Conservation (phyloP, 2,329 filamentous ascomycete species). For the Aspergillus quadricinctus region DNA sequence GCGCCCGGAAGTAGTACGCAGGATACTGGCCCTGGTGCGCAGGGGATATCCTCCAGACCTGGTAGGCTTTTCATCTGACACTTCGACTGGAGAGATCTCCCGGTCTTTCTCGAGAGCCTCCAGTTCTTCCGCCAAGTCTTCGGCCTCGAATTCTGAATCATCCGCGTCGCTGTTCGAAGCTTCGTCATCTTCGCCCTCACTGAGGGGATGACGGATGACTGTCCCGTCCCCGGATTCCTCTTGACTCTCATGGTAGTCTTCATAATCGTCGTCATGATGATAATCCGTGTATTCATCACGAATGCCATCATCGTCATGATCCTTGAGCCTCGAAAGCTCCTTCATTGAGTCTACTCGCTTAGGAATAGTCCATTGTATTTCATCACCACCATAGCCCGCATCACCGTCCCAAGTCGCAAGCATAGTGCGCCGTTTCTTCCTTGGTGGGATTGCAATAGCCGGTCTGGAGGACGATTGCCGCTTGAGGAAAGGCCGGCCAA, state of each 20-base stretch:
- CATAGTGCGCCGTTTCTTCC: constrained; percentile 58
- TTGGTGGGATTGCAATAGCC: constrained; percentile 64
- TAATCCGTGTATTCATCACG: constrained; percentile 24
- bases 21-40: constrained; percentile 8
- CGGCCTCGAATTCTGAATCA: constrained; percentile 28
- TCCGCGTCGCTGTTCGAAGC: constrained; percentile 28
- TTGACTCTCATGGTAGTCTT: constrained; percentile 26
- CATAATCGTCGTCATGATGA: constrained; percentile 16
- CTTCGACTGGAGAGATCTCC: constrained; percentile 21
- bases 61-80: constrained; percentile 12
- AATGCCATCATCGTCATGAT: constrained; percentile 27
- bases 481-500: constrained; percentile 68
- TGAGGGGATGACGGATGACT: constrained; percentile 31
- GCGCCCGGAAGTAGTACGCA: constrained; percentile 3
- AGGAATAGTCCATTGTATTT: constrained; percentile 28
- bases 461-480: constrained; percentile 57
- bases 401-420: constrained; percentile 25
- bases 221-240: constrained; percentile 32
- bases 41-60: constrained; percentile 6
- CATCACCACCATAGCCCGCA: constrained; percentile 26
- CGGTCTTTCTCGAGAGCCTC: constrained; percentile 43
- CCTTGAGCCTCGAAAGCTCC: constrained; percentile 24
- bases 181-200: constrained; percentile 24
- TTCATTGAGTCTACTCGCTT: constrained; percentile 17
- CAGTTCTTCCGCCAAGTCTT: constrained; percentile 44